A percentile compares a stretch with the other conserved stretches of the same genome.
phyloP scores from a whole-genome alignment of 345 rosid genomes.

The Moricandia arvensis region DNA sequence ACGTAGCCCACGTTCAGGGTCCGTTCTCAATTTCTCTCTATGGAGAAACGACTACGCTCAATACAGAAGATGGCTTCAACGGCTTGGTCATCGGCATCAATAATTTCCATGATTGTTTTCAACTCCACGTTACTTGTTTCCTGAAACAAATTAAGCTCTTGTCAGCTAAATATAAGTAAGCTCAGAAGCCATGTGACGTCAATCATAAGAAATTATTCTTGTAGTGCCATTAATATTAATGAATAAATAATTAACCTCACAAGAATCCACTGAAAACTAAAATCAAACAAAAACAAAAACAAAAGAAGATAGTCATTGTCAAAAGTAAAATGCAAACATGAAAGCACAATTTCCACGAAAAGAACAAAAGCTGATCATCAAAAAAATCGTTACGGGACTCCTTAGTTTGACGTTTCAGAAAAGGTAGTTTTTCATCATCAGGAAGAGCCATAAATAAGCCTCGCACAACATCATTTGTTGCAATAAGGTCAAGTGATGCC shows the following conservation, averaged over 20 bases:
- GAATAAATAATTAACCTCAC: not conserved
- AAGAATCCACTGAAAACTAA: not conserved
- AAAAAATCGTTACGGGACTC: not conserved
- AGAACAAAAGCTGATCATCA: not conserved
- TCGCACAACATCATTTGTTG: not conserved
- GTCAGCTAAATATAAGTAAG: not conserved
- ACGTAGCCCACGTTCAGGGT: not conserved
- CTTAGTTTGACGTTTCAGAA: not conserved
- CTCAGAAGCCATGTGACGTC: no score
- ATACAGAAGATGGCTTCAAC: not conserved
- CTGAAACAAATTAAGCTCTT: not conserved
- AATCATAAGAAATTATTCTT: not conserved
- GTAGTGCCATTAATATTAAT: no score
- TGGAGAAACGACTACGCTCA: not conserved
- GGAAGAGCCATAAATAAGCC: not conserved
- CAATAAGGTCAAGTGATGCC: conserved; percentile 1
- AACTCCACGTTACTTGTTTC: not conserved
- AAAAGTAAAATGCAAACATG: not conserved
- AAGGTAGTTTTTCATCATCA: not conserved
- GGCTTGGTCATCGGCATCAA: not conserved
- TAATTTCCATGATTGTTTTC: not conserved
- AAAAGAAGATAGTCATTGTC: not conserved
- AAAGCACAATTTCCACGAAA: not conserved
- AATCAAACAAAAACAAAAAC: not conserved
- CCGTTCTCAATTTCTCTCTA: not conserved